phyloP scores from a whole-genome alignment of 495 filamentous ascomycete species.

The Aspergillus diversus region DNA sequence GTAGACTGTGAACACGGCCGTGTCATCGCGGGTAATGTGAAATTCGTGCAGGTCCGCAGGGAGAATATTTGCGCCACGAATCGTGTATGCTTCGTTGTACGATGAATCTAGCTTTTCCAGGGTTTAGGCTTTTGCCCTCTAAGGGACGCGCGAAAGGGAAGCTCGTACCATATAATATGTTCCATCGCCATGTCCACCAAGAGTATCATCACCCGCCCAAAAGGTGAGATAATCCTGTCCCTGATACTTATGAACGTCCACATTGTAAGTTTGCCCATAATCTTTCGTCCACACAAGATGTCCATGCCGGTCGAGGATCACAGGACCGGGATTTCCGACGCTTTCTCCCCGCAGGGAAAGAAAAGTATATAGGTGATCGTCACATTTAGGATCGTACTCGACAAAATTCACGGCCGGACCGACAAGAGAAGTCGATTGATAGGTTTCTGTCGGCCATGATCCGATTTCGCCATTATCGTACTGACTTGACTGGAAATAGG shows the following conservation, averaged over 20 bases:
- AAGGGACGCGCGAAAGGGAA: neutral
- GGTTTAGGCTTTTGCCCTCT: slow-evolving; percentile 2
- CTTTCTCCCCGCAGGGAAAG: slow-evolving; percentile 46
- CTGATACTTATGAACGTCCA: slow-evolving; percentile 44
- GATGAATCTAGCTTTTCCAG: slow-evolving; percentile 46
- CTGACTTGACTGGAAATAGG: slow-evolving; percentile 16
- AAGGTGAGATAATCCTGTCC: slow-evolving; percentile 52
- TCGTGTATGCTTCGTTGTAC: slow-evolving; percentile 49
- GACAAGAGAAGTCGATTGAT: slow-evolving; percentile 38
- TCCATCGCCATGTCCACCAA: slow-evolving; percentile 53
- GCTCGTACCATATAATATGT: slow-evolving; percentile 52
- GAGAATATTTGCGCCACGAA: slow-evolving; percentile 39
- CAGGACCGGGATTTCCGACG: slow-evolving; percentile 41
- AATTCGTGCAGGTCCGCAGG: slow-evolving; percentile 50
- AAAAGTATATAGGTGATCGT: slow-evolving; percentile 44
- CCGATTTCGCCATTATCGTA: slow-evolving; percentile 43
- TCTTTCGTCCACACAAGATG: slow-evolving; percentile 47
- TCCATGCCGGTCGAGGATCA: slow-evolving; percentile 49
- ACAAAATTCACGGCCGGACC: slow-evolving; percentile 45
- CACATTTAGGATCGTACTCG: slow-evolving; percentile 32
- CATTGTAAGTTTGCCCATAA: slow-evolving; percentile 43
- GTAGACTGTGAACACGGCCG: slow-evolving; percentile 55
- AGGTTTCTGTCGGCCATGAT: slow-evolving; percentile 43
- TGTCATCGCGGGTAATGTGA: slow-evolving; percentile 50
- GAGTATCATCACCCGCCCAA: slow-evolving; percentile 52